Conservation (phyloP, 352 stramenopile species). For the Aphanomyces euteiches region DNA sequence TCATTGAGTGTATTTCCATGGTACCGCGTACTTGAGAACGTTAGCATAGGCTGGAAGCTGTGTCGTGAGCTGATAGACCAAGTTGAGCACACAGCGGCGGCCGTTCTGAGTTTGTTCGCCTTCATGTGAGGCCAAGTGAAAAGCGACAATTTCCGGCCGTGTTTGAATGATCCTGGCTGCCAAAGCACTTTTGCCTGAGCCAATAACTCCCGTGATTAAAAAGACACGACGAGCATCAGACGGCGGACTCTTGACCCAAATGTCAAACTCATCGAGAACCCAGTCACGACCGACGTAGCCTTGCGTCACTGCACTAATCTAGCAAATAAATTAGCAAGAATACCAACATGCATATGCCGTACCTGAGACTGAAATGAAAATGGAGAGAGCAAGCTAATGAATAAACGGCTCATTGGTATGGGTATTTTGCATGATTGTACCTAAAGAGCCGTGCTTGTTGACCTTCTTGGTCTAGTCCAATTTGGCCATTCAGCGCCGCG, state of each 20-base stretch:
- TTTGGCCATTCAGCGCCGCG: constrained; percentile 49
- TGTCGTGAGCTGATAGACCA: constrained; percentile 69
- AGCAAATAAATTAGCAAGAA: background rate
- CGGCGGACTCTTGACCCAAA: constrained; percentile 44
- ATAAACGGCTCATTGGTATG: no score
- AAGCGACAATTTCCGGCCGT: constrained; percentile 64
- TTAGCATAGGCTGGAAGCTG: constrained; percentile 63
- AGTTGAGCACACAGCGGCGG: constrained; percentile 56
- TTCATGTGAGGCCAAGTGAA: constrained; percentile 67
- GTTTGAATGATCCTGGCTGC: constrained; percentile 60
- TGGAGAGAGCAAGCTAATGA: constrained; percentile 41
- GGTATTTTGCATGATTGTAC: background rate
- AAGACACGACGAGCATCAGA: constrained; percentile 41
- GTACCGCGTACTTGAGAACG: constrained; percentile 49
- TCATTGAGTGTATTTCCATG: background rate
- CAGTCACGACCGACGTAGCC: constrained; percentile 58
- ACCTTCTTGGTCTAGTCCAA: constrained; percentile 57
- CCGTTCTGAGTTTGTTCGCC: constrained; percentile 66
- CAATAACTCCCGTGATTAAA: constrained; percentile 64
- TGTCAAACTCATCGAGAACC: constrained; percentile 43
- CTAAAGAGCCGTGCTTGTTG: constrained; percentile 67
- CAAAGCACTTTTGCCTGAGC: constrained; percentile 57
- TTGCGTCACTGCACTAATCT: constrained; percentile 60
- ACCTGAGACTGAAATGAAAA: constrained; percentile 65
- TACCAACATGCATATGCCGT: background rate